Base-by-base conservation (phyloP, 805 yeast genomes). In the Candida hungchunana region DNA sequence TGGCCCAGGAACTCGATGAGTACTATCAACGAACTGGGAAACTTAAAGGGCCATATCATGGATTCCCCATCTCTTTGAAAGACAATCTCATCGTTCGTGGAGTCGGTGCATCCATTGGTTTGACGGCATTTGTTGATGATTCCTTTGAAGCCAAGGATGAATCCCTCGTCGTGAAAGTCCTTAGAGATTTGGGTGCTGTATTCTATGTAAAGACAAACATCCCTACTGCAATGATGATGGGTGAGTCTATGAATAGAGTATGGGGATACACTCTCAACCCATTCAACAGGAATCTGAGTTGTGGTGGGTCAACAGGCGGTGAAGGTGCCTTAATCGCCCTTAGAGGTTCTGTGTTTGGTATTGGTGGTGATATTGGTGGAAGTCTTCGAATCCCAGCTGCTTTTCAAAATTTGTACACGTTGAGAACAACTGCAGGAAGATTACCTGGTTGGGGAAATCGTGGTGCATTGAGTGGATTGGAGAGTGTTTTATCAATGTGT, bases 21-120 rank as follows among this genome's bases (percentile, higher is more conserved):
- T 66, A 69, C 47, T 73, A 44, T 38, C 55, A 54, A 37, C 48
- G 60, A 29, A 58, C 69, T 29, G 81, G 80, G 11, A 63, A 71
- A 44, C 55, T 71, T 3, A 55, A 71, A 28, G 86, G 86, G 22
- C 80, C 82, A 2, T 64, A 79, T 31, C 87, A 79, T 47, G 86
- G 87, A 1, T 51, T 79, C 15, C 87, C 86, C 6, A 59, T 79
- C 24, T 75, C 83, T 0, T 60, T 78, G 38, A 79, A 79, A 42
- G 79, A 55, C 37, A 48, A 55, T 15, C 23, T 50, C 21, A 43
- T 49, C 34, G 48, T 75, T 33, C 57, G 56, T 33, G 80, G 77
- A 4, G 60, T 63, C n/a, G 67, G 67, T 6, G 59, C 78, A 3
- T 55, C 73, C n/a, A 53, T 71, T 43, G 81, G 79, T 4, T 64